These are phyloP conservation scores for Calonectria crousiana DNA, from an alignment of 2,329 filamentous ascomycete species.

Conservation along the genomic window DNA sequence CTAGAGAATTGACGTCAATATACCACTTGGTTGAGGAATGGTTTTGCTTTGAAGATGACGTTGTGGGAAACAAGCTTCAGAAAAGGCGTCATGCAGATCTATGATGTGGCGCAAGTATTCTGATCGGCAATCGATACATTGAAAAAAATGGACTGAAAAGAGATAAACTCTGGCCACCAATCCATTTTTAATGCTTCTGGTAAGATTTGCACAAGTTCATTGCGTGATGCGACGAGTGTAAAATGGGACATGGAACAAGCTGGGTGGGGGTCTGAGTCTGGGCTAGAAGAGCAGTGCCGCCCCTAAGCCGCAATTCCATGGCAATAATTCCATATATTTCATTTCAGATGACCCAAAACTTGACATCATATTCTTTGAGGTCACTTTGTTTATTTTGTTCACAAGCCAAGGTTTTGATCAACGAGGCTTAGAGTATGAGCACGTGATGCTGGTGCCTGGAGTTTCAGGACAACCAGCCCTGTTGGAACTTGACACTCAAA, in stretches of 20 bases:
- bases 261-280: not conserved
- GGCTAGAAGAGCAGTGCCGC: not conserved
- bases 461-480: constrained; percentile 3
- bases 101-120: not conserved
- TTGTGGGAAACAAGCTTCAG: not conserved
- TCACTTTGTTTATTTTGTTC: not conserved
- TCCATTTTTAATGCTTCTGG: not conserved
- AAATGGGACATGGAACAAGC: not conserved
- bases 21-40: not conserved
- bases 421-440: constrained; percentile 6
- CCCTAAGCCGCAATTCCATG: not conserved
- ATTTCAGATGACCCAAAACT: not conserved
- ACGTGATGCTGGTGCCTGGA: constrained; percentile 25
- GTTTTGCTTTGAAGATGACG: not conserved
- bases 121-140: no score
- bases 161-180: not conserved
- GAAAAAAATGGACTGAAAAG: not conserved
- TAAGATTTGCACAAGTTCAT: not conserved
- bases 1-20: not conserved
- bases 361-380: not conserved
- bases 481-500: not conserved
- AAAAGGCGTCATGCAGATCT: not conserved
- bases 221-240: not conserved
- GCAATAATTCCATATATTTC: not conserved
- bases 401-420: not conserved